These are phyloP conservation scores for Russula sp. DNA, from an alignment of 768 basidiomycete genomes.

Conservation along the genomic window DNA sequence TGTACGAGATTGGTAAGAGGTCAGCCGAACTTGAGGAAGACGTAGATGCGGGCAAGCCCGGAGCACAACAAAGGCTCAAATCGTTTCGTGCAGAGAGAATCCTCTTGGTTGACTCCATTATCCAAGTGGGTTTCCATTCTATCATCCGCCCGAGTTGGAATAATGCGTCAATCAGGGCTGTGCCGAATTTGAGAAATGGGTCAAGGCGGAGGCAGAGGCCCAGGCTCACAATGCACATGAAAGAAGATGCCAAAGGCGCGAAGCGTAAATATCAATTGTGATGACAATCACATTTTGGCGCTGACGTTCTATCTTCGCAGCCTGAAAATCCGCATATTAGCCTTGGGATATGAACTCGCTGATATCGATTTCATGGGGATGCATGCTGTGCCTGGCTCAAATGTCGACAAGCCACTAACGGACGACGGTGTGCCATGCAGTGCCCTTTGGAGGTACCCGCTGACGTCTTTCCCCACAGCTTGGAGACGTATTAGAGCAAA, in stretches of 20 bases:
- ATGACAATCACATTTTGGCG: background rate
- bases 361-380: slow-evolving; percentile 9
- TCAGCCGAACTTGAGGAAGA: slow-evolving; percentile 9
- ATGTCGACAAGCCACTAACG: slow-evolving; percentile 14
- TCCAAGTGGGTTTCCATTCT: background rate
- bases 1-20: slow-evolving; percentile 13
- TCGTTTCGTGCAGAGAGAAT: slow-evolving; percentile 17
- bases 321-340: slow-evolving; percentile 3
- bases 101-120: slow-evolving; percentile 9
- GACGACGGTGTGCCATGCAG: slow-evolving; percentile 6
- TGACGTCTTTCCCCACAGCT: slow-evolving; percentile 4
- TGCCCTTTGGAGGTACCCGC: background rate
- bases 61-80: slow-evolving; percentile 8
- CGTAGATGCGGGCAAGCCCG: slow-evolving; percentile 9
- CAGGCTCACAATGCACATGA: background rate
- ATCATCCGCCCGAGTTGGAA: background rate
- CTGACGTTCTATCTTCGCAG: background rate
- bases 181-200: slow-evolving; percentile 16
- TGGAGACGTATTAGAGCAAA: slow-evolving; percentile 19
- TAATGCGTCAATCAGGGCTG: slow-evolving; percentile 9
- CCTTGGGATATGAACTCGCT: slow-evolving; percentile 8
- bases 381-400: background rate
- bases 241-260: background rate
- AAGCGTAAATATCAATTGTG: slow-evolving; percentile 3
- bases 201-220: background rate